Percentiles rank a stretch among this genome's conserved stretches.
Conservation (phyloP, 768 basidiomycete species). For the Collybia nuda region DNA sequence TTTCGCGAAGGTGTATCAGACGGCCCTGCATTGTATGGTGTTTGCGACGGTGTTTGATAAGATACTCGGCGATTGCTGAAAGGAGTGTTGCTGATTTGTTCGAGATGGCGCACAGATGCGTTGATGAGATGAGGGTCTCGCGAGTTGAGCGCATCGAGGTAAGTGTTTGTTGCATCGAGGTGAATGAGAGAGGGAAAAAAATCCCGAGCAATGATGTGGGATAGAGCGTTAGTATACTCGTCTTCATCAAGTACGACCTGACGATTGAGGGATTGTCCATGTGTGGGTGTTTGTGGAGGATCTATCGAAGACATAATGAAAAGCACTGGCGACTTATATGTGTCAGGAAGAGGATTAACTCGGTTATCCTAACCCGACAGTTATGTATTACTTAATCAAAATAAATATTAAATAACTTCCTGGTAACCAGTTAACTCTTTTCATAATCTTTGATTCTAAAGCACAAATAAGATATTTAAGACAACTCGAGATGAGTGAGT, state of each 20-base stretch:
- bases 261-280: constrained; percentile 63
- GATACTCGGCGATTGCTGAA: constrained; percentile 27
- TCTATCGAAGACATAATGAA: constrained; percentile 8
- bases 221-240: constrained; percentile 88
- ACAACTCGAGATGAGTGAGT: background rate
- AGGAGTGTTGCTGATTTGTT: constrained; percentile 61
- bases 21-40: constrained; percentile 60
- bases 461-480: too few relatives aligned
- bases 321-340: too few relatives aligned
- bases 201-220: constrained; percentile 92
- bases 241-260: constrained; percentile 87
- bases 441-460: too few relatives aligned
- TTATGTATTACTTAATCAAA: too few relatives aligned
- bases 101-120: constrained; percentile 71
- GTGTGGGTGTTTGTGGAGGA: constrained; percentile 17
- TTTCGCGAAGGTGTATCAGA: constrained; percentile 66
- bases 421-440: too few relatives aligned
- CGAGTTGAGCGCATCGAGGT: constrained; percentile 77
- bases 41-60: constrained; percentile 53
- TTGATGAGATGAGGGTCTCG: constrained; percentile 76
- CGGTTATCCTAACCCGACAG: too few relatives aligned
- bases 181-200: constrained; percentile 96
- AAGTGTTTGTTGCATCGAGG: constrained; percentile 84
- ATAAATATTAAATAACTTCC: too few relatives aligned
- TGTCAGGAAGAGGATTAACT: too few relatives aligned